Conservation (phyloP, 257 asterid genomes). For the Knoxia roxburghii region DNA sequence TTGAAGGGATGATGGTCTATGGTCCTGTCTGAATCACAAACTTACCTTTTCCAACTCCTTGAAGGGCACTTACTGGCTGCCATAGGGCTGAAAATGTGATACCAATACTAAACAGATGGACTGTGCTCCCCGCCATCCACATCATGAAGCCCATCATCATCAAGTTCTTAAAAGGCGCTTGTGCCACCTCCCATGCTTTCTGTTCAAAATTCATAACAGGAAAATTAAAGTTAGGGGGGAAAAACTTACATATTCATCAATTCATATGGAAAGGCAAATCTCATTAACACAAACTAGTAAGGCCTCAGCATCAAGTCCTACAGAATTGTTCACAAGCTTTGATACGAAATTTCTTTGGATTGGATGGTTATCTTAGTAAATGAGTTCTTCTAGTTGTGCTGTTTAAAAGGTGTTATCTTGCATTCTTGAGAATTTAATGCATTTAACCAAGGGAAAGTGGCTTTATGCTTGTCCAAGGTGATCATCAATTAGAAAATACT, state of each 20-base stretch:
- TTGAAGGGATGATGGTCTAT: not conserved
- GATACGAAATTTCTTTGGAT: not conserved
- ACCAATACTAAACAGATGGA: slow-evolving; percentile 92
- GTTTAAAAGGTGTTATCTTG: not conserved
- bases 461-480: too few relatives aligned
- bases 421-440: not conserved
- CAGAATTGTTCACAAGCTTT: not conserved
- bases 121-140: slow-evolving; percentile 99
- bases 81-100: slow-evolving; percentile 92
- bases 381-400: not conserved
- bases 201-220: slow-evolving; percentile 18
- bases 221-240: not conserved
- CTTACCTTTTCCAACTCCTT: slow-evolving; percentile 91
- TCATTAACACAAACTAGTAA: not conserved
- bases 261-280: too few relatives aligned
- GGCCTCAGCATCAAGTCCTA: not conserved
- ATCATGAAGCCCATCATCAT: slow-evolving; percentile 97
- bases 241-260: not conserved
- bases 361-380: not conserved
- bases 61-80: slow-evolving; percentile 96
- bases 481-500: too few relatives aligned
- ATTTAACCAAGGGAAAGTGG: not conserved
- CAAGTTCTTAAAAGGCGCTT: slow-evolving; percentile 90
- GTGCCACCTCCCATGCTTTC: slow-evolving; percentile 99
- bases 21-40: not conserved